phyloP scores from a whole-genome alignment of 441 rosid species.

The Rhodomyrtus psidioides region DNA sequence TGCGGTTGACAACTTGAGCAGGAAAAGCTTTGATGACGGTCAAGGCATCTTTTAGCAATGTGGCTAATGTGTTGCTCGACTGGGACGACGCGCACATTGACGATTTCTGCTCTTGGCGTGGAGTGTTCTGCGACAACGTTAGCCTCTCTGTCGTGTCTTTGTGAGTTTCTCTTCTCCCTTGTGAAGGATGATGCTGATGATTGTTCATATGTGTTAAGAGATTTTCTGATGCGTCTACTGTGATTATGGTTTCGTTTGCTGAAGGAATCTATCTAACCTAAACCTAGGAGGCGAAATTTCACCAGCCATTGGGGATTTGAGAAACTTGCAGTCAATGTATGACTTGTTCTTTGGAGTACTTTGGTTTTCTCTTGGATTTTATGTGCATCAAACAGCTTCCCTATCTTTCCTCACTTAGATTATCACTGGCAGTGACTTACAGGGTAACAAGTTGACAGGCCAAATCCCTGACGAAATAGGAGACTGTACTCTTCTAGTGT shows the following conservation, averaged over 20 bases:
- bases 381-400: neutral
- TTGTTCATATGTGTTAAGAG: neutral
- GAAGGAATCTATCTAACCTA: conserved; percentile 73
- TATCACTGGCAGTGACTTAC: conserved; percentile 50
- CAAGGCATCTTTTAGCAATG: conserved; percentile 68
- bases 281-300: conserved; percentile 90
- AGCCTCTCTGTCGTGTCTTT: conserved; percentile 61
- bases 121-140: conserved; percentile 62
- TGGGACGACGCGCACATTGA: conserved; percentile 60
- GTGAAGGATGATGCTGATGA: neutral
- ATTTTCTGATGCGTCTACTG: neutral
- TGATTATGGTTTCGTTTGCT: neutral
- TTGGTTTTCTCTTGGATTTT: neutral
- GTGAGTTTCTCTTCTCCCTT: conserved; percentile 23
- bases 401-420: neutral
- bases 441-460: conserved; percentile 65
- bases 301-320: conserved; percentile 70
- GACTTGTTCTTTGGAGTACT: neutral
- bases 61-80: conserved; percentile 61
- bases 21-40: conserved; percentile 71
- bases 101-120: conserved; percentile 91
- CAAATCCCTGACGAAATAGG: conserved; percentile 97
- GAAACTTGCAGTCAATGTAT: conserved; percentile 65
- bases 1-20: conserved; percentile 8
- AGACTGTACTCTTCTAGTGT: conserved; percentile 53